Base-by-base conservation (phyloP, 208 protist genomes). In the Trypanosoma congolense region DNA sequence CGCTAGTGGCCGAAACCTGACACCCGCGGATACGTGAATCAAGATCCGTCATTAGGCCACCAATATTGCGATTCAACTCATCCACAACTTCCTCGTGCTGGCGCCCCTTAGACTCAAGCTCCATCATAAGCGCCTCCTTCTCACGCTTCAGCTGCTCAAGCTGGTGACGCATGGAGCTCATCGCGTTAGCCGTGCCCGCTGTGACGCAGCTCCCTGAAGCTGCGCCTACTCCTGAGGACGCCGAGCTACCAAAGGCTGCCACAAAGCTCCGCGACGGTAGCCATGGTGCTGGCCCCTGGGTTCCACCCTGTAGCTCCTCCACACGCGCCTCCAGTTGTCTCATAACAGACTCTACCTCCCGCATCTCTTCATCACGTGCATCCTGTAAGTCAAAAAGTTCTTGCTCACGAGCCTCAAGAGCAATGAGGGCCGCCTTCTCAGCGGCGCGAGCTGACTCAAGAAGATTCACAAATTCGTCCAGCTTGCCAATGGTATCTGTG, bases 391-490 rank as follows among this genome's bases (percentile, higher is more conserved):
- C 60, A 16, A 61, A 68, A 4, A 81, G 58, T 28, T 86, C 69
- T 16, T 73, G 50, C 55, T 86, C 67, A 4, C 62, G 50, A 0
- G 50, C 48, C 22, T 86, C 70, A 0, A 77, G 47, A 0, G 57
- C 21, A 4, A 59, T 38, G 14, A 84, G 40, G 0, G 78, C 83
- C 2, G 75, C 59, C 24, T 57, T 54, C 61, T 90, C 83, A 12
- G 65, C 56, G 6, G 73, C 71, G 0, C 79, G 65, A 16, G 83
- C 66, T 1, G 63, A 64, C 55, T 87, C 83, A 21, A 87, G 57
- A 14, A 90, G 42, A 0, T 42, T 47, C 9, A 87, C 75, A 46
- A 86, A 82, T 55, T 90, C 78, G 55, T 90, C 83, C 18, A 90
- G 56, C 35, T 78, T 64, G 2, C 77, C 74, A 16, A 89, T 65